phyloP scores from a whole-genome alignment of 495 filamentous ascomycete genomes.

The Trichoderma virens region DNA sequence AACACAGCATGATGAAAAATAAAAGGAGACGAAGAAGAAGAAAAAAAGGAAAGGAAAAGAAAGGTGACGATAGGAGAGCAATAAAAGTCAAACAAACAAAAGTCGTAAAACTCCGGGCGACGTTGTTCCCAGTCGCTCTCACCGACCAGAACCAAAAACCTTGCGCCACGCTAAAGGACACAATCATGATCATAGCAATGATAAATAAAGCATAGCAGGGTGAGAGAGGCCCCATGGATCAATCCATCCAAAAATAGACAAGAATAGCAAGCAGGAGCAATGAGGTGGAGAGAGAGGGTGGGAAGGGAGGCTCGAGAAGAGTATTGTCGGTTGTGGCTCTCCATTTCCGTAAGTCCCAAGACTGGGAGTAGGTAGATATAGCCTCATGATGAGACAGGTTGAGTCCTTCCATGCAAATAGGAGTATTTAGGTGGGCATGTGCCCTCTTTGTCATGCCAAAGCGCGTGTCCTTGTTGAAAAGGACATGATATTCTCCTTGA shows the following conservation, averaged over 20 bases:
- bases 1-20: background rate
- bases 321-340: background rate
- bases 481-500: background rate
- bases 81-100: background rate
- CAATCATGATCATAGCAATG: background rate
- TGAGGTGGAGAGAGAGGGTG: background rate
- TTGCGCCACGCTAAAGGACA: slow-evolving; percentile 10
- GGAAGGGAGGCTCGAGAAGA: background rate
- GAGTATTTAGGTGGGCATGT: no score
- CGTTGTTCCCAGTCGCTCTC: slow-evolving; percentile 11
- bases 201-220: background rate
- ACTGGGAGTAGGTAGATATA: no score
- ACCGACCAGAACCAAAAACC: slow-evolving; percentile 10
- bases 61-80: slow-evolving; percentile 1
- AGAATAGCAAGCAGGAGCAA: background rate
- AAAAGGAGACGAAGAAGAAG: background rate
- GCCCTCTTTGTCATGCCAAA: background rate
- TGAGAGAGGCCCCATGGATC: background rate
- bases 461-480: background rate
- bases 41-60: background rate
- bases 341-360: no score
- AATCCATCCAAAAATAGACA: background rate
- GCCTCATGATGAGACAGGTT: no score
- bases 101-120: background rate
- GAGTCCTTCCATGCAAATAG: no score